A percentile compares a stretch with the other conserved stretches of the same genome.
These are phyloP conservation scores for Fagopyrum esculentum DNA, from an alignment of 148 eudicot species.

Conservation along the genomic window DNA sequence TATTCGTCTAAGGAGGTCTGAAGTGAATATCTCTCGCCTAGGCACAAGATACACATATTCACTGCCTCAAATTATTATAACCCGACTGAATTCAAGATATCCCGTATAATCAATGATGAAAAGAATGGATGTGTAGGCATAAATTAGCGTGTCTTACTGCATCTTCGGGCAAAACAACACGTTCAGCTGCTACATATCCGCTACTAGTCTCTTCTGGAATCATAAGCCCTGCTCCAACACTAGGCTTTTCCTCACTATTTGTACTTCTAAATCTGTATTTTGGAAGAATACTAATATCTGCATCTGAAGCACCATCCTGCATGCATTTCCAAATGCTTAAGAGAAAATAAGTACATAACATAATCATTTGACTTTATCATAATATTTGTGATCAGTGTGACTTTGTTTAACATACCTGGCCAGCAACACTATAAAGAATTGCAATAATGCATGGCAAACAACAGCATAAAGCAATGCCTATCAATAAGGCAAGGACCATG, in stretches of 20 bases:
- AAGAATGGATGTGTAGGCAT: neutral
- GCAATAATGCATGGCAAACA: slow-evolving; percentile 98
- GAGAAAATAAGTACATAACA: neutral
- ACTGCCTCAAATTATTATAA: neutral
- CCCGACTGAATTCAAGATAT: neutral
- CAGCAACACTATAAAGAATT: slow-evolving; percentile 81
- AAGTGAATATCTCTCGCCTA: neutral
- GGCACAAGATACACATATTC: neutral
- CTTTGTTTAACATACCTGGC: slow-evolving; percentile 51
- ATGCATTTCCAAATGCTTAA: neutral
- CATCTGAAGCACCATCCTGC: slow-evolving; percentile 98
- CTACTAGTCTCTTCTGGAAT: slow-evolving; percentile 61
- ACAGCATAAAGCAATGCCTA: slow-evolving; percentile 93
- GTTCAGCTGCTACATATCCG: slow-evolving; percentile 62
- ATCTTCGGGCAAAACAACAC: slow-evolving; percentile 77
- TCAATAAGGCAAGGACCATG: slow-evolving; percentile 82
- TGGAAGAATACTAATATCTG: slow-evolving; percentile 71
- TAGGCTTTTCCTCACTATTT: slow-evolving; percentile 38
- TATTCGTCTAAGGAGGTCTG: neutral
- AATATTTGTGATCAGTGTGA: slow-evolving; percentile 2
- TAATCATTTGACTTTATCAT: neutral
- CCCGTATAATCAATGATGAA: neutral
- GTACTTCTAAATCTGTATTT: slow-evolving; percentile 57
- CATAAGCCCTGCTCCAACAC: slow-evolving; percentile 77
- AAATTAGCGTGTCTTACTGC: slow-evolving; percentile 50